phyloP scores from a whole-genome alignment of 1,139 yeast species.

The Protomyces macrosporus region DNA sequence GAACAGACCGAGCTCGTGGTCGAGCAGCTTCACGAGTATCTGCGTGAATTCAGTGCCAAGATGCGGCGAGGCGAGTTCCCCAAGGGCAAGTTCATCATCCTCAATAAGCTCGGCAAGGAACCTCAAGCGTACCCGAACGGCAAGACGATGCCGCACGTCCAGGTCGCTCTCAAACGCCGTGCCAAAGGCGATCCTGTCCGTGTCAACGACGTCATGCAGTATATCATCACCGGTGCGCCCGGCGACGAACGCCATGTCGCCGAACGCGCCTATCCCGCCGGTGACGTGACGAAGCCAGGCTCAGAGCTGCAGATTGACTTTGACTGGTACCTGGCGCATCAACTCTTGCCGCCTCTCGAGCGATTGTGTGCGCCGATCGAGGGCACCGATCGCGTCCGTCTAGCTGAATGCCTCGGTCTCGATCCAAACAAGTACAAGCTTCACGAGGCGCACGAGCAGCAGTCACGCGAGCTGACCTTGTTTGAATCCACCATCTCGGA shows the following conservation, averaged over 20 bases:
- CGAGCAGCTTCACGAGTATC: conserved; percentile 63
- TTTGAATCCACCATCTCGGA: conserved; percentile 79
- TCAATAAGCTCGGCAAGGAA: conserved; percentile 43
- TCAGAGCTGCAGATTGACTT: conserved; percentile 61
- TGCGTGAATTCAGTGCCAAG: conserved; percentile 56
- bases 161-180: conserved; percentile 77
- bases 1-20: conserved; percentile 74
- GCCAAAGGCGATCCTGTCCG: conserved; percentile 76
- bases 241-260: conserved; percentile 37
- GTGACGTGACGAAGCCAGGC: conserved; percentile 33
- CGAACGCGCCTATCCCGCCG: conserved; percentile 33
- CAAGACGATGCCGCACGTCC: conserved; percentile 85
- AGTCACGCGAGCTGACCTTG: conserved; percentile 55
- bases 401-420: conserved; percentile 72
- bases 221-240: conserved; percentile 57
- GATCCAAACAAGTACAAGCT: conserved; percentile 60
- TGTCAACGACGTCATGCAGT: conserved; percentile 87
- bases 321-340: conserved; percentile 75
- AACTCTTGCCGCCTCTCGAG: conserved; percentile 84
- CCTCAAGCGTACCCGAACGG: conserved; percentile 47
- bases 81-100: conserved; percentile 46
- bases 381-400: conserved; percentile 74
- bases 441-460: conserved; percentile 34
- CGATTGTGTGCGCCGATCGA: conserved; percentile 80
- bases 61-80: conserved; percentile 59